Evolutionary conservation across 768 basidiomycete genomes (phyloP).

Genomic region (Lactarius indigo): DNA sequence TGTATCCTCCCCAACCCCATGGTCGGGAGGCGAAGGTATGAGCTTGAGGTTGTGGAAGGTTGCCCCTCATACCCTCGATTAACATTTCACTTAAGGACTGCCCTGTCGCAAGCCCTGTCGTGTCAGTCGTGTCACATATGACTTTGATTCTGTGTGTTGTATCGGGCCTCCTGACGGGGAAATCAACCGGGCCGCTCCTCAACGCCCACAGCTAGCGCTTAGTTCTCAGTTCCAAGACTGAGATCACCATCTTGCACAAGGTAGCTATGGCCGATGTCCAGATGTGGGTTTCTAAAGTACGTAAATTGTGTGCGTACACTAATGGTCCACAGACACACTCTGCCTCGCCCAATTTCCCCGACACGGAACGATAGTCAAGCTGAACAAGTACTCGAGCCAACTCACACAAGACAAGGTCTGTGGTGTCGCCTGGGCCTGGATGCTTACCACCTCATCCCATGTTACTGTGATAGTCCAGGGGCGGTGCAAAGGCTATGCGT

Average conservation of each 20-base stretch:
- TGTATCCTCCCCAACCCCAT: no score
- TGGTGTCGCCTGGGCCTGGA: background rate
- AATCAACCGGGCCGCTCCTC: background rate
- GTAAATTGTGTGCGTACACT: background rate
- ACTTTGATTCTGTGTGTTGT: no score
- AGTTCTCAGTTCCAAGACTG: background rate
- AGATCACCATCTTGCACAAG: background rate
- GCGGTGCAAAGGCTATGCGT: slow-evolving; percentile 88
- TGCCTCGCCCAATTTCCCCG: slow-evolving; percentile 36
- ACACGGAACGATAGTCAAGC: slow-evolving; percentile 38
- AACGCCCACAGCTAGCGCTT: background rate
- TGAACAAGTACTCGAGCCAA: slow-evolving; percentile 74
- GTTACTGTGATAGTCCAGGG: slow-evolving; percentile 45
- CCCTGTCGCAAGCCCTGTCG: no score
- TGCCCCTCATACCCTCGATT: no score
- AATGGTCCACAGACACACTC: slow-evolving; percentile 36
- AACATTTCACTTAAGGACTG: no score
- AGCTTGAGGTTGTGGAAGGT: no score
- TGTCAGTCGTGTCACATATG: no score
- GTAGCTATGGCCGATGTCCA: slow-evolving; percentile 23
- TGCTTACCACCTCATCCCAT: background rate
- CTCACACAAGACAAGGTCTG: slow-evolving; percentile 75
- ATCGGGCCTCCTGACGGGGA: background rate
- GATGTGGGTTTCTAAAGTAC: slow-evolving; percentile 13
- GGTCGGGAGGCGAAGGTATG: no score